Evolutionary conservation across 257 asterid genomes (phyloP).

Genomic region (Vinca minor): DNA sequence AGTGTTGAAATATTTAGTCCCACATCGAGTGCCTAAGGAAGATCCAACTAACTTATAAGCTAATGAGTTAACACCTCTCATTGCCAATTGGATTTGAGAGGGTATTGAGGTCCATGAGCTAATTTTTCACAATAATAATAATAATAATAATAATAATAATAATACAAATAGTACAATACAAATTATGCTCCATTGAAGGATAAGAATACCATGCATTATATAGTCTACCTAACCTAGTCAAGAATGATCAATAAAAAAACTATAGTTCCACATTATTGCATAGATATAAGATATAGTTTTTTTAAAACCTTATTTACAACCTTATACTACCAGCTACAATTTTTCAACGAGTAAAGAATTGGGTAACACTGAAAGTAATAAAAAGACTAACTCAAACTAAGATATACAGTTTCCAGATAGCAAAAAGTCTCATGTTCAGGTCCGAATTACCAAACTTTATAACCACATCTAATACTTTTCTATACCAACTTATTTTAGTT

Average conservation of each 20-base stretch:
- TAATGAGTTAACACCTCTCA: too few species aligned
- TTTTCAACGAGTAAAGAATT: background rate
- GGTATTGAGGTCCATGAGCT: too few species aligned
- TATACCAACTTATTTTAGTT: background rate
- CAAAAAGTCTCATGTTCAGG: background rate
- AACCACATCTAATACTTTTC: background rate
- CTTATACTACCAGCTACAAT: background rate
- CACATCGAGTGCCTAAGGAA: too few species aligned
- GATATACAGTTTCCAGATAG: background rate
- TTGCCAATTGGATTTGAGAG: too few species aligned
- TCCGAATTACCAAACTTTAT: background rate
- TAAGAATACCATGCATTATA: background rate
- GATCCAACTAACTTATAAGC: too few species aligned
- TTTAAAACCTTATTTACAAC: background rate
- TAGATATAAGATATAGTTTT: background rate
- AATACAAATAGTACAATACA: too few species aligned
- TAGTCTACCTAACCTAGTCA: background rate
- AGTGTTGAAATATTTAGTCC: too few species aligned
- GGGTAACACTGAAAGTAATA: background rate
- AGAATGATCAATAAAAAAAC: background rate
- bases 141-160: too few species aligned
- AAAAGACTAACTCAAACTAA: background rate
- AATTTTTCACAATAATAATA: too few species aligned
- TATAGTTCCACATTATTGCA: background rate
- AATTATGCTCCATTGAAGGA: too few species aligned